phyloP scores from a whole-genome alignment of 1,139 yeast genomes.

The Candida frijolesensis region DNA sequence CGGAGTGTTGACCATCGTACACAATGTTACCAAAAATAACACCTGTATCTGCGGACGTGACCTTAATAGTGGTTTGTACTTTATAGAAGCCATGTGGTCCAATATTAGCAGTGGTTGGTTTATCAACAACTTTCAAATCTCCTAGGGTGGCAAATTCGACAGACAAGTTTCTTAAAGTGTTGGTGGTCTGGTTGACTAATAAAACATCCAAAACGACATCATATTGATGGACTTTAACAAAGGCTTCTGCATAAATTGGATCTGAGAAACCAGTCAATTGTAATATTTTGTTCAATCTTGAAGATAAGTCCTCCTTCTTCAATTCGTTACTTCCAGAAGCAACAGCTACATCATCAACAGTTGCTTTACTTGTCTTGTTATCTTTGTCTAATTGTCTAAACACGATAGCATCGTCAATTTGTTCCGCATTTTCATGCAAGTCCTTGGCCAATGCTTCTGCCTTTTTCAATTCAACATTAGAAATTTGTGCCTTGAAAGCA shows the following conservation, averaged over 20 bases:
- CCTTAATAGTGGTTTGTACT: conserved; percentile 86
- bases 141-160: conserved; percentile 97
- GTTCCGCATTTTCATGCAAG: conserved; percentile 69
- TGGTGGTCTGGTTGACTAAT: conserved; percentile 90
- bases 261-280: conserved; percentile 97
- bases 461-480: conserved; percentile 55
- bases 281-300: conserved; percentile 84
- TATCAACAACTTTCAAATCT: conserved; percentile 91
- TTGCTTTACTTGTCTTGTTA: conserved; percentile 31
- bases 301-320: conserved; percentile 61
- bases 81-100: conserved; percentile 97
- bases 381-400: conserved; percentile 80
- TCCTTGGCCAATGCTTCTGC: conserved; percentile 62
- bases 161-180: conserved; percentile 85
- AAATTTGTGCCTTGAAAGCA: conserved; percentile 72
- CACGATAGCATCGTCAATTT: conserved; percentile 77
- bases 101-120: conserved; percentile 88
- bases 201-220: conserved; percentile 94
- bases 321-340: conserved; percentile 43
- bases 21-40: conserved; percentile 96
- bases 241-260: conserved; percentile 97
- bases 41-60: conserved; percentile 96
- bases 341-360: conserved; percentile 54
- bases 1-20: conserved; percentile 94
- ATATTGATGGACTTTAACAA: conserved; percentile 90